These are phyloP conservation scores for Eucalyptus paniculata DNA, from an alignment of 345 rosid genomes.

Conservation along the genomic window DNA sequence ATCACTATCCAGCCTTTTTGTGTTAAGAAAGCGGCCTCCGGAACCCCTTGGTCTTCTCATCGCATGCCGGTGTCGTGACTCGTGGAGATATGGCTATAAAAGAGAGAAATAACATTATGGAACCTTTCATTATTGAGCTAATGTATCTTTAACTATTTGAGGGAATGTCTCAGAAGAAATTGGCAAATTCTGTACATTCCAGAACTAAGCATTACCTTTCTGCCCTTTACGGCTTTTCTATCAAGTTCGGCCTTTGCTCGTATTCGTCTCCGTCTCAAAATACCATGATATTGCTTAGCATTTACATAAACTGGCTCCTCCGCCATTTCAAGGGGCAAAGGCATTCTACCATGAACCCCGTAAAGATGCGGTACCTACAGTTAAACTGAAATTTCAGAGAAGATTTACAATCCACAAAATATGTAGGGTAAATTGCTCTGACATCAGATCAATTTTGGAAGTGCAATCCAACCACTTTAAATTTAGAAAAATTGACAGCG, in stretches of 20 bases:
- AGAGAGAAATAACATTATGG: not conserved
- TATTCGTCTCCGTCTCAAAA: constrained; percentile 49
- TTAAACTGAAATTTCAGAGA: not conserved
- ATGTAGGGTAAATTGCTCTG: not conserved
- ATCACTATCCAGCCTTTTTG: constrained; percentile 5
- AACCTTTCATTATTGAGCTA: not conserved
- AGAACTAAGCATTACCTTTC: constrained; percentile 29
- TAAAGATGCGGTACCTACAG: constrained; percentile 26
- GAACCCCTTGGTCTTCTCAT: constrained; percentile 64
- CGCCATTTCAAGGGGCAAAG: constrained; percentile 59
- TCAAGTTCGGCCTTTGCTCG: constrained; percentile 70
- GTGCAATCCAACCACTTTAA: not conserved
- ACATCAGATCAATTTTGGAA: not conserved
- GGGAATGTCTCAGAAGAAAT: not conserved
- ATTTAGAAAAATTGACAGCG: not conserved
- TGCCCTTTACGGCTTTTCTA: constrained; percentile 37
- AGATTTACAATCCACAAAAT: not conserved
- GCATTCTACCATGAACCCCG: constrained; percentile 52
- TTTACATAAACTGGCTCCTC: constrained; percentile 71
- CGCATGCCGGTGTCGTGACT: constrained; percentile 71
- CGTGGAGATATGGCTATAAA: constrained; percentile 66
- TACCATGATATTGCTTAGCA: constrained; percentile 69
- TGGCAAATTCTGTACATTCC: not conserved
- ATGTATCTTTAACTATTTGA: not conserved
- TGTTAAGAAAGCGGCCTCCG: constrained; percentile 65